Percentiles rank a stretch among this genome's conserved stretches.
These are phyloP conservation scores for Fragaria ananassa DNA, from an alignment of 306 rosid species.

Conservation along the genomic window DNA sequence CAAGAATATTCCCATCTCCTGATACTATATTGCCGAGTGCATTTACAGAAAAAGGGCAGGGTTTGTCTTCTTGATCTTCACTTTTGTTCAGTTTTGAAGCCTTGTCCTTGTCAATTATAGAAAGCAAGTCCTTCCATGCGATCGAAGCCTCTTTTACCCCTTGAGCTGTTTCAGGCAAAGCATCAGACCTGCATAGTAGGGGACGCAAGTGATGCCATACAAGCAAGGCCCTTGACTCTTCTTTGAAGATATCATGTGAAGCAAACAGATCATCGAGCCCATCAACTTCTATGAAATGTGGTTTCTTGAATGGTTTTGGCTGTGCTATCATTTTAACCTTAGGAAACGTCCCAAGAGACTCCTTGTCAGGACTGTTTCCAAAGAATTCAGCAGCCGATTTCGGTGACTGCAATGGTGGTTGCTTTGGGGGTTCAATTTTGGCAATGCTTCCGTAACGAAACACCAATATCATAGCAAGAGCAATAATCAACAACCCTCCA, in stretches of 20 bases:
- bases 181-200: slow-evolving; percentile 71
- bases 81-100: slow-evolving; percentile 37
- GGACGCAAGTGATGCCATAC: slow-evolving; percentile 59
- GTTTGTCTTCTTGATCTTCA: slow-evolving; percentile 35
- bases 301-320: slow-evolving; percentile 31
- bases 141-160: slow-evolving; percentile 89
- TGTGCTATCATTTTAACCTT: slow-evolving; percentile 18
- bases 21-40: slow-evolving; percentile 27
- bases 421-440: slow-evolving; percentile 38
- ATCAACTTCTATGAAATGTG: slow-evolving; percentile 47
- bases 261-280: slow-evolving; percentile 61
- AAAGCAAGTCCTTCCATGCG: slow-evolving; percentile 70
- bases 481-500: slow-evolving; percentile 68
- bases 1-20: slow-evolving; percentile 47
- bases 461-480: slow-evolving; percentile 51
- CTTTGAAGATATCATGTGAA: slow-evolving; percentile 35
- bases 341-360: slow-evolving; percentile 29
- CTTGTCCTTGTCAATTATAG: slow-evolving; percentile 41
- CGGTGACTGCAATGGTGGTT: slow-evolving; percentile 14
- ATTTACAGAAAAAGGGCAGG: slow-evolving; percentile 63
- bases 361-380: slow-evolving; percentile 37
- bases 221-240: slow-evolving; percentile 51
- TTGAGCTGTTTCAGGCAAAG: slow-evolving; percentile 73
- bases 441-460: slow-evolving; percentile 47
- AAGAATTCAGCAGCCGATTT: slow-evolving; percentile 60